Base-by-base conservation (phyloP, 768 basidiomycete genomes). In the Suillus decipiens region DNA sequence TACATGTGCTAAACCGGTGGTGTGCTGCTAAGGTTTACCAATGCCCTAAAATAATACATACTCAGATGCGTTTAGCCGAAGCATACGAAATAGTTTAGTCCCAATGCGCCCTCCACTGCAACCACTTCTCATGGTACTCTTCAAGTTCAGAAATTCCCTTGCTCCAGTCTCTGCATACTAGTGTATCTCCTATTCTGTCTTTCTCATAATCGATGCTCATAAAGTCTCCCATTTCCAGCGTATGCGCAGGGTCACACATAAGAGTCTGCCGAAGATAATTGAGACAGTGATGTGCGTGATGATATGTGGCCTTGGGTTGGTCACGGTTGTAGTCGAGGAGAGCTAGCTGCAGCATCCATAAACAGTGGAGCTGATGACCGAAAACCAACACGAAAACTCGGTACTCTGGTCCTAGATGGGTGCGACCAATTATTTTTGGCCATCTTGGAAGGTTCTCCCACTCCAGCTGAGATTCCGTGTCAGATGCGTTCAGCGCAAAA, bases 231-330 rank as follows among this genome's bases (percentile, higher is more conserved):
- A 60, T 58, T 60, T 80, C 79, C 14, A 79, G 60, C 2, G 43
- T 45, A 12, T 45, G 43, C 11, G 43, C 43, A 11, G 43, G n/a
- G 10, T 45, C 69, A 61, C 79, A 80, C 31, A 80, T 63, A 19
- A 76, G 59, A 1, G 70, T 71, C 50, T 79, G 78, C 3, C 78
- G 67, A 8, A 80, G 66, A 63, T 80, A 80, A 55, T 76, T 73
- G 5, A 79, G 59, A 61, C 79, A 80, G 59, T 79, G 79, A 5
- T 72, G 67, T 11, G 74, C 51, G 47, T 79, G 78, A 50, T 50
- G 48, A 24, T 14, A 28, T 50, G 24, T 1, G 24, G 7, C 17
- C 62, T 64, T 4, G 60, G 9, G 24, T 45, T 45, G 4, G 10
- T 45, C 43, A 56, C 67, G 2, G 50, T 17, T 14, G 24, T 24